Percentiles rank a stretch among this genome's conserved stretches.
These are phyloP conservation scores for Plasmodium gaboni DNA, from an alignment of 169 alveolate genomes.

Conservation along the genomic window DNA sequence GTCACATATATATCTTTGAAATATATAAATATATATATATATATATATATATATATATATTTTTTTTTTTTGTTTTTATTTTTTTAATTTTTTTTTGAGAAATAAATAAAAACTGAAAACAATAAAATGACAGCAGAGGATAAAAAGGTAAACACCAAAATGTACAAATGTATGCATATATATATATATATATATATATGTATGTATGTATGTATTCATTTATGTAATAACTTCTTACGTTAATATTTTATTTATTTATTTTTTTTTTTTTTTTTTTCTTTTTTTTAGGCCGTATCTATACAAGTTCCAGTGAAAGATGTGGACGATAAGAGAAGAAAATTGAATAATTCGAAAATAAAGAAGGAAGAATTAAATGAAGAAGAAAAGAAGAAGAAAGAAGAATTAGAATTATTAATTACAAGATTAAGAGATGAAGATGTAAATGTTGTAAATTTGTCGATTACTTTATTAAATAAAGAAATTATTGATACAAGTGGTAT, in stretches of 20 bases:
- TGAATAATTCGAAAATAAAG: constrained; percentile 22
- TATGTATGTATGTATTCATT: background rate
- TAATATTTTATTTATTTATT: background rate
- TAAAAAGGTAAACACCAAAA: constrained; percentile 36
- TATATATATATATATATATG: background rate
- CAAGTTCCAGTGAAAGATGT: constrained; percentile 69
- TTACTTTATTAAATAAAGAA: constrained; percentile 48
- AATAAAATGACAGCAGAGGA: constrained; percentile 53
- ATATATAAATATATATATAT: background rate
- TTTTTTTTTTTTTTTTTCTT: background rate
- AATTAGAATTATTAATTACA: constrained; percentile 54
- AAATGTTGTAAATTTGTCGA: constrained; percentile 53
- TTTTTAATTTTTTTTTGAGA: background rate
- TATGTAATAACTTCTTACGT: background rate
- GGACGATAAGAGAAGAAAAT: constrained; percentile 44
- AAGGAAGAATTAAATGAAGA: constrained; percentile 73
- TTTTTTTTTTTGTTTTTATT: background rate
- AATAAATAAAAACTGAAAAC: constrained; percentile 1
- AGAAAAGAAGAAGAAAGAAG: constrained; percentile 73
- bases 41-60: constrained; percentile 2
- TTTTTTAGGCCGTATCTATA: constrained; percentile 61
- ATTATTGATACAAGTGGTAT: constrained; percentile 72
- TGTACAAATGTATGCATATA: background rate
- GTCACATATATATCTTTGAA: too few species aligned
- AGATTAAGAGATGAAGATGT: constrained; percentile 39